phyloP scores from a whole-genome alignment of 768 basidiomycete genomes.

The Panus rudis region DNA sequence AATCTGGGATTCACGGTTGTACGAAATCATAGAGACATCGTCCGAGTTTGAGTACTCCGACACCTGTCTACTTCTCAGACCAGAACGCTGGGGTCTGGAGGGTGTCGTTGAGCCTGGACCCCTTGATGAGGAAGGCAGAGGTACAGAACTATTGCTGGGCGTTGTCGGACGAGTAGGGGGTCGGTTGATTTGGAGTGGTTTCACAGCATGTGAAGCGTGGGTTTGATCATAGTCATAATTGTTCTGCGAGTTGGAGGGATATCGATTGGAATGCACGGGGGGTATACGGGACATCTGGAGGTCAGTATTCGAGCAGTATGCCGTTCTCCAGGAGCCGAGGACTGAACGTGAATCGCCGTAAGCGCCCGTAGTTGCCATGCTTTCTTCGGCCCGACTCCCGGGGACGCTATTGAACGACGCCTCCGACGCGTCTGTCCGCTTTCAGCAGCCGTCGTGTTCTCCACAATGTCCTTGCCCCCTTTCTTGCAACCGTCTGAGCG shows the following conservation, averaged over 20 bases:
- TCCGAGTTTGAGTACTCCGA: slow-evolving; percentile 51
- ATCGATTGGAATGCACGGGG: slow-evolving; percentile 46
- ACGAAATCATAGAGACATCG: slow-evolving; percentile 39
- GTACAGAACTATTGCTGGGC: slow-evolving; percentile 32
- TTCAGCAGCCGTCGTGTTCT: no score
- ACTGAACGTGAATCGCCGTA: no score
- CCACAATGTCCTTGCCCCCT: slow-evolving; percentile 6
- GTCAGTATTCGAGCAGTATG: background rate
- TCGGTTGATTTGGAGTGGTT: slow-evolving; percentile 58
- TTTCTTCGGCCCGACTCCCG: no score
- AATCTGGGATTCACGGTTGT: slow-evolving; percentile 21
- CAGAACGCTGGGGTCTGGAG: slow-evolving; percentile 61
- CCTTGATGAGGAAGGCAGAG: slow-evolving; percentile 28
- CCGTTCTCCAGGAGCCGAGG: no score
- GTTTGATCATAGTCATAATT: slow-evolving; percentile 32
- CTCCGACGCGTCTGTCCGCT: no score
- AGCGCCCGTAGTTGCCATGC: no score
- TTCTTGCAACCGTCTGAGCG: no score
- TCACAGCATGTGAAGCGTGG: slow-evolving; percentile 29
- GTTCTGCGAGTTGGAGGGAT: slow-evolving; percentile 37
- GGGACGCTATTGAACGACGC: no score
- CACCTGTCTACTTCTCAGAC: slow-evolving; percentile 45
- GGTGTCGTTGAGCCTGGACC: slow-evolving; percentile 39
- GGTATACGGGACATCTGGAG: slow-evolving; percentile 50
- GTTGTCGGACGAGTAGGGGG: slow-evolving; percentile 48